A percentile compares a stretch with the other conserved stretches of the same genome.
Evolutionary conservation across 1,284 basidiomycete genomes (phyloP).

Genomic region (Apiotrichum domesticum): DNA sequence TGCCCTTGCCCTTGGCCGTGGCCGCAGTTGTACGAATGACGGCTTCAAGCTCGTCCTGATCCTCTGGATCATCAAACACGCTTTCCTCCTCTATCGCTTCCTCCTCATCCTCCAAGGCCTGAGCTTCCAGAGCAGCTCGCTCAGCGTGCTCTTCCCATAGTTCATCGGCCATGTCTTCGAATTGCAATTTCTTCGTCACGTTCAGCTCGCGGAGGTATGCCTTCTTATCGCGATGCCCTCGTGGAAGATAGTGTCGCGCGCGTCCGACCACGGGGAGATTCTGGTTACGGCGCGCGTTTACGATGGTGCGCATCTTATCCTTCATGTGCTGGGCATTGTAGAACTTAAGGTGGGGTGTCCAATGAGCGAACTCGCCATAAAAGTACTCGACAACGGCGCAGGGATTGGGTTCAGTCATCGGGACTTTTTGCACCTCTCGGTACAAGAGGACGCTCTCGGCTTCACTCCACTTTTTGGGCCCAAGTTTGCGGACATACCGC

Average conservation of each 20-base stretch:
- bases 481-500: conserved; percentile 22
- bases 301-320: conserved; percentile 31
- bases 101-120: conserved; percentile 27
- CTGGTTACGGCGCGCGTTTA: conserved; percentile 19
- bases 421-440: conserved; percentile 35
- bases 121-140: conserved; percentile 4
- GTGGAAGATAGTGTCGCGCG: conserved; percentile 27
- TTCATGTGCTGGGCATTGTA: conserved; percentile 41
- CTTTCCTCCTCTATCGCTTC: conserved; percentile 26
- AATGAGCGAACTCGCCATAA: conserved; percentile 28
- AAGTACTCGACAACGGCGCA: conserved; percentile 28
- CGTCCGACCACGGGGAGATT: conserved; percentile 20
- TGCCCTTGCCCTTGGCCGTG: too few species aligned
- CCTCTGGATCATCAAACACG: conserved; percentile 32
- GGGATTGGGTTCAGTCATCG: conserved; percentile 26
- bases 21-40: too few species aligned
- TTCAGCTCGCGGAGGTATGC: conserved; percentile 11
- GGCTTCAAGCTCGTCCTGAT: conserved; percentile 19
- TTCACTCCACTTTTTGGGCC: conserved; percentile 23
- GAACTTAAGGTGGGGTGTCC: conserved; percentile 14
- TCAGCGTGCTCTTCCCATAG: neutral
- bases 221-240: neutral
- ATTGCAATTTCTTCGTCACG: neutral
- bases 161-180: too few species aligned
- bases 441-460: conserved; percentile 31